Conservation (phyloP, 2,329 filamentous ascomycete species). For the Hortaea sp. region DNA sequence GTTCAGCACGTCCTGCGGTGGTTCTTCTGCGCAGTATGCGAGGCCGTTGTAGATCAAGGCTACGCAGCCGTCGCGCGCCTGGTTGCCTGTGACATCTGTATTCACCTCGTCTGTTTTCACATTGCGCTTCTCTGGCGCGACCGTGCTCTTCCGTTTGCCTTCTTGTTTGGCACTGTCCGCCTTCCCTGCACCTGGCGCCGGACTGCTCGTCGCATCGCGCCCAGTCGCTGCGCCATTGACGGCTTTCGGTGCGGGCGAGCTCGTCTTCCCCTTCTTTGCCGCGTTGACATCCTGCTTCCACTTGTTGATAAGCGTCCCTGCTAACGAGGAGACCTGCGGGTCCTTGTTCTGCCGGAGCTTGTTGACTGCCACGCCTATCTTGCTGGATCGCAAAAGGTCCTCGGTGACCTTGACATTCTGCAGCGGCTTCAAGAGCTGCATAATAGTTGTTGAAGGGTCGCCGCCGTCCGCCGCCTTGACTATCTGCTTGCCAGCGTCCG, state of each 20-base stretch:
- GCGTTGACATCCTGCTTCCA: conserved; percentile 70
- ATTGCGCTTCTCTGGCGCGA: conserved; percentile 64
- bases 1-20: conserved; percentile 56
- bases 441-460: conserved; percentile 61
- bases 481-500: conserved; percentile 65
- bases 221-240: conserved; percentile 25
- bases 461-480: conserved; percentile 67
- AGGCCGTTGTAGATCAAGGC: conserved; percentile 91
- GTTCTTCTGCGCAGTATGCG: conserved; percentile 54
- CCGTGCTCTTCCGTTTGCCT: conserved; percentile 37
- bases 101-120: conserved; percentile 75
- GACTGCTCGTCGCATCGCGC: conserved; percentile 30
- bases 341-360: conserved; percentile 76
- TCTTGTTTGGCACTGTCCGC: conserved; percentile 28
- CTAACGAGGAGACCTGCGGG: conserved; percentile 58
- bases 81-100: conserved; percentile 62
- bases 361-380: conserved; percentile 81
- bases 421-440: conserved; percentile 69
- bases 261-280: conserved; percentile 25
- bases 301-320: conserved; percentile 73
- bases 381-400: conserved; percentile 81
- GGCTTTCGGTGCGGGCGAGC: conserved; percentile 36
- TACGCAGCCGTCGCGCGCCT: conserved; percentile 71
- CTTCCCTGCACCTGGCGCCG: conserved; percentile 33
- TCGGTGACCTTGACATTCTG: conserved; percentile 75